phyloP scores from a whole-genome alignment of 768 basidiomycete genomes.

The Suillus plorans region DNA sequence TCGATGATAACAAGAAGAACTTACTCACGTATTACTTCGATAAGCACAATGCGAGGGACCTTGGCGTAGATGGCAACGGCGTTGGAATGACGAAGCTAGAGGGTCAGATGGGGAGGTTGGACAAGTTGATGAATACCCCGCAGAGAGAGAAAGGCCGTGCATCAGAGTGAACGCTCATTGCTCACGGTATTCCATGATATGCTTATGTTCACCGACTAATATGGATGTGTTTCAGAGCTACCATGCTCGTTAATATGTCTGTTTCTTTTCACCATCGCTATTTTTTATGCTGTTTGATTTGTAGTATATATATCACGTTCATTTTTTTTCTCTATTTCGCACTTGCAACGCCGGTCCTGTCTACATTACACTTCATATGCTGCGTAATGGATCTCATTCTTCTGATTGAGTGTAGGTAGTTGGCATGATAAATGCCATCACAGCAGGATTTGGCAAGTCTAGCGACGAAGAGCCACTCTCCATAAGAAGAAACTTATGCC shows the following conservation, averaged over 20 bases:
- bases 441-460: not conserved
- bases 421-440: not conserved
- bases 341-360: not conserved
- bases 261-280: not conserved
- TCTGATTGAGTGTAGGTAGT: not conserved
- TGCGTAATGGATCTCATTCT: not conserved
- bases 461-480: conserved; percentile 30
- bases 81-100: conserved; percentile 68
- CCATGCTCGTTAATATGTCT: not conserved
- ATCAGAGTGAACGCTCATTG: conserved; percentile 9
- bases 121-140: conserved; percentile 77
- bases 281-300: conserved; percentile 4
- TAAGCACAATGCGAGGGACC: conserved; percentile 74
- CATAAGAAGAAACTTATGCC: conserved; percentile 55
- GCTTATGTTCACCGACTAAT: not conserved
- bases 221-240: not conserved
- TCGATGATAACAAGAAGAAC: conserved; percentile 91
- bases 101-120: conserved; percentile 79
- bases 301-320: conserved; percentile 13
- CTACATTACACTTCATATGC: not conserved
- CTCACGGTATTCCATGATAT: not conserved
- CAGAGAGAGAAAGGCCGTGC: conserved; percentile 38
- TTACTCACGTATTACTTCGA: conserved; percentile 86
- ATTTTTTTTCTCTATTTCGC: not conserved
- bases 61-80: conserved; percentile 31